Conservation (phyloP, 129 eudicot genomes). For the Glebionis coronaria region DNA sequence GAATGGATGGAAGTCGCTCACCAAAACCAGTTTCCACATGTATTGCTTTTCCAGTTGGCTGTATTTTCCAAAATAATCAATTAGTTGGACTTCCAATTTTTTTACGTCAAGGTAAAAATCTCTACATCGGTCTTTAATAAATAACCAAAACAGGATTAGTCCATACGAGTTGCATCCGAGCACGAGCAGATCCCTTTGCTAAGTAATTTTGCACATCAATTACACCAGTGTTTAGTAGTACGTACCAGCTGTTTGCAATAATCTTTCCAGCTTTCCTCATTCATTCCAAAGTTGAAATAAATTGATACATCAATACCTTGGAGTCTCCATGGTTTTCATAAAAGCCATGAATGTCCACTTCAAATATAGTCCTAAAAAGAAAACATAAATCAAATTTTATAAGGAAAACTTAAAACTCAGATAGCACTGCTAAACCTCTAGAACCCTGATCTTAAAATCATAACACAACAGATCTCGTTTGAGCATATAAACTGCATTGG, state of each 20-base stretch:
- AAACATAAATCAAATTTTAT: slow-evolving; percentile 11
- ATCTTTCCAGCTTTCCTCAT: slow-evolving; percentile 93
- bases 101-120: slow-evolving; percentile 7
- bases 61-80: slow-evolving; percentile 23
- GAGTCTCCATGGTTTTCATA: slow-evolving; percentile 97
- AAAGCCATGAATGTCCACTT: slow-evolving; percentile 89
- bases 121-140: slow-evolving; percentile 10
- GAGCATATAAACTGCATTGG: slow-evolving; percentile 32
- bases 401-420: not conserved
- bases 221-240: slow-evolving; percentile 27
- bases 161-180: slow-evolving; percentile 66
- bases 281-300: slow-evolving; percentile 88
- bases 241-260: slow-evolving; percentile 94
- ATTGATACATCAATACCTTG: slow-evolving; percentile 72
- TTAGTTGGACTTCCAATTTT: slow-evolving; percentile 8
- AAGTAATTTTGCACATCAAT: slow-evolving; percentile 52
- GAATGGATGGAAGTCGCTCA: too few relatives aligned
- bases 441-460: too few relatives aligned
- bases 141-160: not conserved
- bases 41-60: slow-evolving; percentile 93
- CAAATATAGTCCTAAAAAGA: slow-evolving; percentile 81
- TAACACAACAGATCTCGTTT: too few relatives aligned
- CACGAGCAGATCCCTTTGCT: slow-evolving; percentile 48
- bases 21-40: too few relatives aligned
- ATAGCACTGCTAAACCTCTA: too few relatives aligned